Conservation (phyloP, 441 rosid genomes). For the Euphorbia corollata region DNA sequence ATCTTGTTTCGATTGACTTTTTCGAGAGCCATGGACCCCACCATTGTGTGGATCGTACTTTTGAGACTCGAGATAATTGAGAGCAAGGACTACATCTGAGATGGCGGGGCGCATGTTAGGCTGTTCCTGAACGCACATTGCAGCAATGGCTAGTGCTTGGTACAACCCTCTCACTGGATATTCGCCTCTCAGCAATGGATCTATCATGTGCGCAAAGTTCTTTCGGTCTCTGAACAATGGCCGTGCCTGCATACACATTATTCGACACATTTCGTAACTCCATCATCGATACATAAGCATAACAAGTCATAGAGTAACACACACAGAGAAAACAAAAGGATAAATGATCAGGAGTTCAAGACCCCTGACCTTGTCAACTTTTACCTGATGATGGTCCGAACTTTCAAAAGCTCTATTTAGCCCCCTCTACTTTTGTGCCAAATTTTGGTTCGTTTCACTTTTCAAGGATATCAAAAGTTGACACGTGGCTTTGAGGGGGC, state of each 20-base stretch:
- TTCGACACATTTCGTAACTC: neutral
- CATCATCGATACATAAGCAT: neutral
- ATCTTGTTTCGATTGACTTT: conserved; percentile 17
- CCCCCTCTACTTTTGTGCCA: too few species aligned
- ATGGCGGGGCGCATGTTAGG: conserved; percentile 79
- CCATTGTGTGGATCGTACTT: too few species aligned
- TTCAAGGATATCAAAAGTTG: too few species aligned
- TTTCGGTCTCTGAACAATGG: conserved; percentile 80
- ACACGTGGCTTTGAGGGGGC: too few species aligned
- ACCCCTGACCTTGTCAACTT: too few species aligned
- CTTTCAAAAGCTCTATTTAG: too few species aligned
- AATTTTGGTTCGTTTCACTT: too few species aligned
- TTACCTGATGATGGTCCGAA: too few species aligned
- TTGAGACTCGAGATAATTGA: conserved; percentile 73
- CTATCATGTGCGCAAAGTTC: conserved; percentile 83
- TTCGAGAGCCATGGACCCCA: too few species aligned
- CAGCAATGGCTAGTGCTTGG: conserved; percentile 92
- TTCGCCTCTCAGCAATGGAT: conserved; percentile 69
- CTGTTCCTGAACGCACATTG: conserved; percentile 92
- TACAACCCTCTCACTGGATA: conserved; percentile 82
- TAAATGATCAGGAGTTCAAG: too few species aligned
- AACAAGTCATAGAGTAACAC: too few species aligned
- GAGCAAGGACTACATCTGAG: conserved; percentile 81
- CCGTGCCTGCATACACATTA: conserved; percentile 46
- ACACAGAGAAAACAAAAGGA: too few species aligned